Percentiles rank a stretch among this genome's conserved stretches.
Conservation (phyloP, 2,329 filamentous ascomycete species). For the Scortechinia acanthostroma region DNA sequence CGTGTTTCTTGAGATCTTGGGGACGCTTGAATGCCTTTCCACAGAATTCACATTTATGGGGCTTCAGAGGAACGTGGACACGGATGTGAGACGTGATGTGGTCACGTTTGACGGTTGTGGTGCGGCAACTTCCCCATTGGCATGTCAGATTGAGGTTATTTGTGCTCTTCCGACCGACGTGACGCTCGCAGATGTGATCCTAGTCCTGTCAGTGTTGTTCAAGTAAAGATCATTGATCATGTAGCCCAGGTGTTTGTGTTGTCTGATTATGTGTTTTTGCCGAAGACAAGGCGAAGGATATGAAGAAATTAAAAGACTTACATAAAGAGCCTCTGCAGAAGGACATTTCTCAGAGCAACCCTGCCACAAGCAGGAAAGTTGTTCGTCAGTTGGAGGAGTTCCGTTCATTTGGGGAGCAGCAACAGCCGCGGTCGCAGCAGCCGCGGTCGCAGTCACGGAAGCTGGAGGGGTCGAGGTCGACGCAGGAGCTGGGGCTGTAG, state of each 20-base stretch:
- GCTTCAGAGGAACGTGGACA: constrained; percentile 96
- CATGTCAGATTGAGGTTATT: constrained; percentile 97
- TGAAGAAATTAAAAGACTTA: too few relatives aligned
- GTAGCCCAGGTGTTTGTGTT: too few relatives aligned
- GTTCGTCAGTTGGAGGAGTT: constrained; percentile 1
- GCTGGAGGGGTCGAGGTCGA: constrained; percentile 3
- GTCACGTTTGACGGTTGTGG: constrained; percentile 95
- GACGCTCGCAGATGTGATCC: constrained; percentile 97
- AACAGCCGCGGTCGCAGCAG: constrained; percentile 23
- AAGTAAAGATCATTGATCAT: constrained; percentile 8
- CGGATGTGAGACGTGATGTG: constrained; percentile 99
- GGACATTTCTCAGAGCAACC: constrained; percentile 4
- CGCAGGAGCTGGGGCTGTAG: constrained; percentile 14
- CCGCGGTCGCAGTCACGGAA: constrained; percentile 21
- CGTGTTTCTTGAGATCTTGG: constrained; percentile 98
- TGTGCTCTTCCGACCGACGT: constrained; percentile 97
- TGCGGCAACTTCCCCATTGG: constrained; percentile 92
- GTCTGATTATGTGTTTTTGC: constrained; percentile 5
- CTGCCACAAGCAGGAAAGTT: constrained; percentile 4
- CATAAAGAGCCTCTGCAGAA: constrained; percentile 6
- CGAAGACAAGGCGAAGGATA: constrained; percentile 4
- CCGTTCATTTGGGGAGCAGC: constrained; percentile 8
- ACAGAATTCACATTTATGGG: constrained; percentile 98
- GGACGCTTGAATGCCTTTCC: constrained; percentile 98
- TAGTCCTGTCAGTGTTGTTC: constrained; percentile 24